Conservation (phyloP, 2,329 filamentous ascomycete genomes). For the Talaromyces sp. region DNA sequence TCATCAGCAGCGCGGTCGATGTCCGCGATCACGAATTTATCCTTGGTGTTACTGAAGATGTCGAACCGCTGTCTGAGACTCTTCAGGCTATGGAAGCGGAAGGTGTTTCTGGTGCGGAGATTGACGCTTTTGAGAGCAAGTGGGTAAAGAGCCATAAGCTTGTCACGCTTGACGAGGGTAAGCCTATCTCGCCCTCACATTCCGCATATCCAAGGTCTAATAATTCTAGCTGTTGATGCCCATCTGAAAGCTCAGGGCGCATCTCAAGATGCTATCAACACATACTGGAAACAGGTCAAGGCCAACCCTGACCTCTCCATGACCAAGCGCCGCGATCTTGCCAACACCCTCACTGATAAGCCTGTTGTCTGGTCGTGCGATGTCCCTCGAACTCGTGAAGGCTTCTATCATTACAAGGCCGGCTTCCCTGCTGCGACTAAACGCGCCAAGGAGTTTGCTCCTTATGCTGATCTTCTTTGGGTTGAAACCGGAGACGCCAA, state of each 20-base stretch:
- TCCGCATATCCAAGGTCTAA: background rate
- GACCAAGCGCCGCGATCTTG: slow-evolving; percentile 69
- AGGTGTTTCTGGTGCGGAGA: slow-evolving; percentile 73
- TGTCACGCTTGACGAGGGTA: slow-evolving; percentile 81
- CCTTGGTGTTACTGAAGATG: slow-evolving; percentile 74
- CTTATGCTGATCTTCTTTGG: slow-evolving; percentile 93
- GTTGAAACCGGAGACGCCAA: slow-evolving; percentile 90
- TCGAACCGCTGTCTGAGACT: slow-evolving; percentile 79
- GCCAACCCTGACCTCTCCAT: slow-evolving; percentile 72
- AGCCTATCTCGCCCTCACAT: background rate
- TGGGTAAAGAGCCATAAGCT: slow-evolving; percentile 87
- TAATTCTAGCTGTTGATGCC: slow-evolving; percentile 60
- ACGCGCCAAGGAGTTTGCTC: slow-evolving; percentile 84
- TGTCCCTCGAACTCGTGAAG: slow-evolving; percentile 86
- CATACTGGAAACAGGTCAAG: slow-evolving; percentile 62
- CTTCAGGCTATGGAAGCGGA: slow-evolving; percentile 83
- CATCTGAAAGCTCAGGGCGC: slow-evolving; percentile 68
- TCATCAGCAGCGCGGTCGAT: slow-evolving; percentile 87
- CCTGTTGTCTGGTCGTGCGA: slow-evolving; percentile 86
- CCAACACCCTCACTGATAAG: slow-evolving; percentile 61
- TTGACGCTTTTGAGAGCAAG: slow-evolving; percentile 77
- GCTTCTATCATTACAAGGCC: slow-evolving; percentile 54
- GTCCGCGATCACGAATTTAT: slow-evolving; percentile 97
- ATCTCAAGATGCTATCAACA: slow-evolving; percentile 59
- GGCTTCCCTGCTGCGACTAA: slow-evolving; percentile 86